phyloP scores from a whole-genome alignment of 2,329 filamentous ascomycete species.

The Chrysoporthe deuterocubensis region DNA sequence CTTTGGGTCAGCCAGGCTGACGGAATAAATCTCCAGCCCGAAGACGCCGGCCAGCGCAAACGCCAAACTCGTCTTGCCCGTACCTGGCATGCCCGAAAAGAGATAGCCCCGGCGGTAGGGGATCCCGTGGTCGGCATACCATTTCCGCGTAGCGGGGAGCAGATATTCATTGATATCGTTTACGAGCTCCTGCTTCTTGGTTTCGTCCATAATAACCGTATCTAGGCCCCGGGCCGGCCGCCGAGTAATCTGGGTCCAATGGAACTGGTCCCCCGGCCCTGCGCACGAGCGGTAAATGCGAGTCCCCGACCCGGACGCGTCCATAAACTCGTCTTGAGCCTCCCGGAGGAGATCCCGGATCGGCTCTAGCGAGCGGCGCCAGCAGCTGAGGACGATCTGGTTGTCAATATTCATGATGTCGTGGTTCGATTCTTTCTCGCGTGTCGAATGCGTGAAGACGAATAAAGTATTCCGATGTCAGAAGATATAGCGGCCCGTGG shows the following conservation, averaged over 20 bases:
- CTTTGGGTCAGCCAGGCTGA: background rate
- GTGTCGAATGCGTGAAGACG: background rate
- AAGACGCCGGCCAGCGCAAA: constrained; percentile 19
- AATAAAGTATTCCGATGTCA: background rate
- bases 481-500: background rate
- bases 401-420: background rate
- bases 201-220: background rate
- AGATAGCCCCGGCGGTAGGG: constrained; percentile 2
- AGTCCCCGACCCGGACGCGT: background rate
- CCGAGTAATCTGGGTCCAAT: background rate
- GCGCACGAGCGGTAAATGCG: background rate
- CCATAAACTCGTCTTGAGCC: background rate
- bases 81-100: constrained; percentile 18
- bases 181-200: background rate
- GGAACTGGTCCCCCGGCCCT: background rate
- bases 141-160: background rate
- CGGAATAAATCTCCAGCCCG: constrained; percentile 9
- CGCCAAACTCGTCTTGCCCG: constrained; percentile 18
- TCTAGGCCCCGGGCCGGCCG: background rate
- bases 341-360: background rate
- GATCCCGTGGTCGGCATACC: background rate
- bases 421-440: background rate
- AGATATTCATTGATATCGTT: background rate
- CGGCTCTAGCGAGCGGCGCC: background rate
- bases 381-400: background rate